Evolutionary conservation across 2,329 filamentous ascomycete species (phyloP).

Genomic region (Geosmithia morbida): DNA sequence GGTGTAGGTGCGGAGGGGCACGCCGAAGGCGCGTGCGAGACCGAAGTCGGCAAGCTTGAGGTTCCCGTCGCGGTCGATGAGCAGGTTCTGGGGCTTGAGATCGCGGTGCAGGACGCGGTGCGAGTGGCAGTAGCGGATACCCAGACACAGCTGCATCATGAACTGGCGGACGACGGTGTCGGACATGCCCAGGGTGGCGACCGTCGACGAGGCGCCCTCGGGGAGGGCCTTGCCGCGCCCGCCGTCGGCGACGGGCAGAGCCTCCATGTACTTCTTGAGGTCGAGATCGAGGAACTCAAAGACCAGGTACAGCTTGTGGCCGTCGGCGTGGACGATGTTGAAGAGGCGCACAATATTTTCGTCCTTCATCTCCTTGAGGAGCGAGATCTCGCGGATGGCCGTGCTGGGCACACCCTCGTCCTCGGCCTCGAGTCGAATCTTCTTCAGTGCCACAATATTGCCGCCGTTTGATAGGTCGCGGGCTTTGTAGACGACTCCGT

Average conservation of each 20-base stretch:
- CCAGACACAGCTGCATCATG: conserved; percentile 76
- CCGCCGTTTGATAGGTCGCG: conserved; percentile 69
- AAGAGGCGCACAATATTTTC: conserved; percentile 77
- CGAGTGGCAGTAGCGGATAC: conserved; percentile 77
- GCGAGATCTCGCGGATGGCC: conserved; percentile 84
- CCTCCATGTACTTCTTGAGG: conserved; percentile 93
- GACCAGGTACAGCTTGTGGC: conserved; percentile 88
- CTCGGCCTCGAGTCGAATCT: conserved; percentile 88
- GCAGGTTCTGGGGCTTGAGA: conserved; percentile 78
- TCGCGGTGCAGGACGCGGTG: conserved; percentile 80
- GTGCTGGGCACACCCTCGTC: conserved; percentile 89
- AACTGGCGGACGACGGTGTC: conserved; percentile 82
- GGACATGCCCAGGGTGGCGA: conserved; percentile 57
- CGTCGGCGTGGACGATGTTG: conserved; percentile 90
- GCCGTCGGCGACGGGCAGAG: conserved; percentile 69
- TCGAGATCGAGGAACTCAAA: conserved; percentile 86
- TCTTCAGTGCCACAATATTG: conserved; percentile 85
- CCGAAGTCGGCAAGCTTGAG: conserved; percentile 86
- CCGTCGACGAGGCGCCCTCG: conserved; percentile 52
- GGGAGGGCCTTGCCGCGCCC: conserved; percentile 76
- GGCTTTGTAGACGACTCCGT: conserved; percentile 92
- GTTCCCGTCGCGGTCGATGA: conserved; percentile 78
- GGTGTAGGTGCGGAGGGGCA: conserved; percentile 81
- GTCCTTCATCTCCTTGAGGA: conserved; percentile 89
- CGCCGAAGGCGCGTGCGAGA: conserved; percentile 78